Conservation (phyloP, 352 stramenopile genomes). For the Nothophytophthora sp. region DNA sequence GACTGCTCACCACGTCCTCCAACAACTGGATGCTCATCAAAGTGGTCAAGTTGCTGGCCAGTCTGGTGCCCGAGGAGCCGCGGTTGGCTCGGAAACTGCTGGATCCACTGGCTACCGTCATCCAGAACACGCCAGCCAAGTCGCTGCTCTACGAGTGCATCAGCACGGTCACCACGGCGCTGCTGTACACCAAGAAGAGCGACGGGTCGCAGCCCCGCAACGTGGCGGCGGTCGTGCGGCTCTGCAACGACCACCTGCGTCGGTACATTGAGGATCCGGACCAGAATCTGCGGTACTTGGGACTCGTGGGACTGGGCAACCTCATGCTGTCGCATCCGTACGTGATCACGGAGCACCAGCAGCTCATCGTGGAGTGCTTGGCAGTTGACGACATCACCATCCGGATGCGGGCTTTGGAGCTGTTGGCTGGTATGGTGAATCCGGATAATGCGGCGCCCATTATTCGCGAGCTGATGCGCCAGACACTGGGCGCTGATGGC, state of each 20-base stretch:
- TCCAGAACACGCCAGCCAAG: constrained; percentile 98
- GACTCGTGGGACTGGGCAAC: constrained; percentile 96
- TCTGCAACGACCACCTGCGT: constrained; percentile 96
- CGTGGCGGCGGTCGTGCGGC: constrained; percentile 92
- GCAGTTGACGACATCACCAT: constrained; percentile 99
- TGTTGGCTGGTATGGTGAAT: constrained; percentile 96
- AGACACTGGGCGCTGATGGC: constrained; percentile 94
- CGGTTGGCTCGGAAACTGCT: constrained; percentile 97
- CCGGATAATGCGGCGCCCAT: constrained; percentile 96
- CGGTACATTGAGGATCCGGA: constrained; percentile 98
- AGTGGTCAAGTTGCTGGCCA: constrained; percentile 98
- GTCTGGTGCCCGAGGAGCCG: constrained; percentile 97
- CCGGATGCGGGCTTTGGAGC: constrained; percentile 95
- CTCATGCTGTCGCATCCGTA: constrained; percentile 97
- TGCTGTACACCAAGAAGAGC: constrained; percentile 96
- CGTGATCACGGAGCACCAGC: constrained; percentile 94
- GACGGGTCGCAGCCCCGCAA: constrained; percentile 95
- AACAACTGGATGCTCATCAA: constrained; percentile 99
- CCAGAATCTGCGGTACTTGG: constrained; percentile 99
- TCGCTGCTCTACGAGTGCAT: constrained; percentile 98
- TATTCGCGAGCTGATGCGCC: constrained; percentile 95
- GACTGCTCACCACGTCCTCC: constrained; percentile 95
- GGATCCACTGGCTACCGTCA: constrained; percentile 97
- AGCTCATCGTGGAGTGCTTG: constrained; percentile 96
- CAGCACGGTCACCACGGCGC: constrained; percentile 95